Evolutionary conservation across 2,329 filamentous ascomycete species (phyloP), one percentile per base, ranked within the genome.

Genomic region (Aspergillus viridinutans): DNA sequence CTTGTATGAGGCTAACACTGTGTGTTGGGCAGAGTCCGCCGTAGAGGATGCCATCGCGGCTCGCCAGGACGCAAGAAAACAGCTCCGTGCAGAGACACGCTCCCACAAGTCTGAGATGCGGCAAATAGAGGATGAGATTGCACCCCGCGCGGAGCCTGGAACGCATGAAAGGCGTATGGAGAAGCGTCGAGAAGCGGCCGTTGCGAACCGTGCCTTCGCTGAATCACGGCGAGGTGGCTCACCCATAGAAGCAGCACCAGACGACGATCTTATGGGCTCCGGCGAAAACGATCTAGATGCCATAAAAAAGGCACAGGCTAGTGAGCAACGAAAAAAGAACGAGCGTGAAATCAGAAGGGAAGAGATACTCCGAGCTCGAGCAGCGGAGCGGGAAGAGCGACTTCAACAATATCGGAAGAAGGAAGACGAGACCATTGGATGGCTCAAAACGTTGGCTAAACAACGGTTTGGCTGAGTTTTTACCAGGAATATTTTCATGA

Each of bases 141-240:
- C 82, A 0, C 92, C 93, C 0, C 89, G 90, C 10, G 90, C 93
- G 0, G 91, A 94, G 58, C 78, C 92, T 0, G 92, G 92, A 0
- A 90, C 89, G 1, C 86, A 87, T 49, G 93, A 96, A 76, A 86
- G 93, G 10, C 84, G 86, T 67, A 81, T 97, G 1, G 93, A 99
- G 77, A 97, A 97, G 82, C 88, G 87, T 62, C 83, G 82, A 35
- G 88, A 89, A 60, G 79, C 83, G 4, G 88, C 89, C 29, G 86
- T 88, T 6, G 85, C 87, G 63, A 87, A 95, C 78, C 83, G 85
- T 26, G 82, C 83, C 10, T 96, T 96, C 69, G 78, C 78, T 8
- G 70, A 75, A 77, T 85, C 57, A 80, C 92, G 62, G 69, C 78
- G 62, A 3, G 76, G 76, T 21, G 85, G 82, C 61, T 87, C 85